Evolutionary conservation across 2,329 filamentous ascomycete genomes (phyloP).

Genomic region (Penicillium sp.): DNA sequence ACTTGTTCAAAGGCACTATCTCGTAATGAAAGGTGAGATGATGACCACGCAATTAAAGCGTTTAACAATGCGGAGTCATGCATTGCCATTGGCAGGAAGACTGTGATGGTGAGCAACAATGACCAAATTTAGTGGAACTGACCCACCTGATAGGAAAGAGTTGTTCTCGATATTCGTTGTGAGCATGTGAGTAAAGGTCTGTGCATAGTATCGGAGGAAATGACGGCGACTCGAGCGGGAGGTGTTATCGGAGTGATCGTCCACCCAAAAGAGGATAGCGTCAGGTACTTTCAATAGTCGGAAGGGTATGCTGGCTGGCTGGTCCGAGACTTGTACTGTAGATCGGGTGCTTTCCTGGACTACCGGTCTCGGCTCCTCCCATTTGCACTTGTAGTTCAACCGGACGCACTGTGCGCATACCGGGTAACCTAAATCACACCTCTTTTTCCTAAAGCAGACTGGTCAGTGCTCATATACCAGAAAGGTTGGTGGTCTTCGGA

Average conservation of each 20-base stretch:
- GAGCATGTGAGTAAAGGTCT: constrained; percentile 12
- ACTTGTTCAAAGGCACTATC: constrained; percentile 6
- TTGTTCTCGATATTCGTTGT: constrained; percentile 15
- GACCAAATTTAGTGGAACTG: too few species aligned
- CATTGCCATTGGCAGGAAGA: constrained; percentile 13
- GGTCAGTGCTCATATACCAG: background rate
- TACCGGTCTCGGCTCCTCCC: constrained; percentile 9
- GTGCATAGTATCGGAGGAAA: constrained; percentile 14
- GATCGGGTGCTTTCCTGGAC: background rate
- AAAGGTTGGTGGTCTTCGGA: background rate
- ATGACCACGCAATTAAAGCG: constrained; percentile 12
- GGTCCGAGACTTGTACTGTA: background rate
- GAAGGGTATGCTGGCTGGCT: background rate
- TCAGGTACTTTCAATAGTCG: constrained; percentile 6
- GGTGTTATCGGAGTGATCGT: constrained; percentile 11
- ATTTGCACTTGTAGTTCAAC: constrained; percentile 13
- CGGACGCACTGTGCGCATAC: constrained; percentile 12
- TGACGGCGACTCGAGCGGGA: constrained; percentile 11
- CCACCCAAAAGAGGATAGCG: constrained; percentile 9
- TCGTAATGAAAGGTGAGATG: constrained; percentile 9
- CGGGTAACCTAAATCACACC: constrained; percentile 13
- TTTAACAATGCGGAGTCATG: constrained; percentile 8
- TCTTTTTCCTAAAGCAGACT: constrained; percentile 5
- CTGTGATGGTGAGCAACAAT: background rate
- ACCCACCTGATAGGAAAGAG: constrained; percentile 10